Evolutionary conservation across 768 basidiomycete genomes (phyloP).

Genomic region (Rossbeevera mucosa): DNA sequence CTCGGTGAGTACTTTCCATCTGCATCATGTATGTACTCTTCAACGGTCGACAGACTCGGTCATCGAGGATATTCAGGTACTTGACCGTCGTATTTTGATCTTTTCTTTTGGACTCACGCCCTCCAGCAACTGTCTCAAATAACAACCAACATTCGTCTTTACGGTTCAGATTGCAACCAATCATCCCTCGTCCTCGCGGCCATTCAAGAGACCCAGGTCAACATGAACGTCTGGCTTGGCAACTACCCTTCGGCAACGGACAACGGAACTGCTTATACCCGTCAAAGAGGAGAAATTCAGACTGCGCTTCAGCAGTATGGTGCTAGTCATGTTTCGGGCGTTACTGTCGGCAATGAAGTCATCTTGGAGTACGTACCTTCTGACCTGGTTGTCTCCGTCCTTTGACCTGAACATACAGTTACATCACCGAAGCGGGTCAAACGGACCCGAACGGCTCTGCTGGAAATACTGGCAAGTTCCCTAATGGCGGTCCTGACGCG

Average conservation of each 20-base stretch:
- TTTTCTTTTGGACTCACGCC: constrained; percentile 6
- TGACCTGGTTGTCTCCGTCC: background rate
- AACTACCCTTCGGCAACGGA: constrained; percentile 65
- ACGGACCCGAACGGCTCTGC: constrained; percentile 52
- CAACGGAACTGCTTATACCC: constrained; percentile 60
- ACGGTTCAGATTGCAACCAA: constrained; percentile 86
- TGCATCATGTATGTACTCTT: background rate
- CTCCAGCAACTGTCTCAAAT: constrained; percentile 76
- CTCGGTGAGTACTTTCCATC: constrained; percentile 27
- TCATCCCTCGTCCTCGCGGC: constrained; percentile 81
- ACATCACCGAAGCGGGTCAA: constrained; percentile 47
- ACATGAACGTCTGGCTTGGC: constrained; percentile 76
- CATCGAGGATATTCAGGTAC: constrained; percentile 68
- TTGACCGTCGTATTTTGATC: constrained; percentile 7
- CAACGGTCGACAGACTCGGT: constrained; percentile 40
- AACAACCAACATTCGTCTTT: constrained; percentile 75
- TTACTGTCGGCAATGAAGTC: constrained; percentile 92
- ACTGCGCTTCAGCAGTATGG: constrained; percentile 75
- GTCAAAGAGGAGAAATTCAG: constrained; percentile 67
- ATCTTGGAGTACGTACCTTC: constrained; percentile 59
- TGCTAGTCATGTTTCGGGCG: constrained; percentile 63
- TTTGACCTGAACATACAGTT: constrained; percentile 41
- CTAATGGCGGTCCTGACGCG: background rate
- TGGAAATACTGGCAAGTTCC: constrained; percentile 40
- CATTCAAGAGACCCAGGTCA: constrained; percentile 82